These are phyloP conservation scores for Brettanomyces sp. DNA, from an alignment of 805 yeast species.

Conservation along the genomic window DNA sequence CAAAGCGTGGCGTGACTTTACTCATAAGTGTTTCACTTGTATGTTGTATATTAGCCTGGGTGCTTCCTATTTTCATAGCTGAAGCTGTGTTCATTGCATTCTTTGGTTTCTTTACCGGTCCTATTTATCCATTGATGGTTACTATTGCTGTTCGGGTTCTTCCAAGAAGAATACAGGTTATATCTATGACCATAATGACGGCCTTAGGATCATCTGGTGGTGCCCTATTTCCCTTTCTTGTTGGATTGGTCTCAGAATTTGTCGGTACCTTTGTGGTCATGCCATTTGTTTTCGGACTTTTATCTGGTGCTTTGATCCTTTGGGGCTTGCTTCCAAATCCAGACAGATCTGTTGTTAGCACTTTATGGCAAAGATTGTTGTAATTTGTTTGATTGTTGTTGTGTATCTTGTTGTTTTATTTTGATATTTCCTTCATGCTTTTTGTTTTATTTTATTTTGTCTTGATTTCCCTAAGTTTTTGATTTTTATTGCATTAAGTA, in stretches of 20 bases:
- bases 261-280: constrained; percentile 40
- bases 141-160: constrained; percentile 33
- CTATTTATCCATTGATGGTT: constrained; percentile 49
- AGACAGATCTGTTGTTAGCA: constrained; percentile 22
- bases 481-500: too few species aligned
- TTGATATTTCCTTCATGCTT: too few species aligned
- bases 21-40: constrained; percentile 26
- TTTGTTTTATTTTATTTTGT: too few species aligned
- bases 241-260: constrained; percentile 38
- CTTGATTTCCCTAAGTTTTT: too few species aligned
- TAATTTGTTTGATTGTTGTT: background rate
- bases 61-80: constrained; percentile 31
- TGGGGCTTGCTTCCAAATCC: constrained; percentile 40
- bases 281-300: constrained; percentile 35
- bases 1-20: constrained; percentile 33
- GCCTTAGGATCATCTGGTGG: constrained; percentile 53
- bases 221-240: constrained; percentile 44
- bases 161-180: constrained; percentile 43
- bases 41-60: constrained; percentile 39
- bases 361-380: constrained; percentile 18
- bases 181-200: constrained; percentile 40
- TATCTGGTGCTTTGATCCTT: constrained; percentile 22
- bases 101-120: constrained; percentile 58
- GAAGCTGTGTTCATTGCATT: constrained; percentile 39
- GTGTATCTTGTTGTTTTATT: too few species aligned